Conservation (phyloP, 768 basidiomycete genomes). For the Russula abietina region DNA sequence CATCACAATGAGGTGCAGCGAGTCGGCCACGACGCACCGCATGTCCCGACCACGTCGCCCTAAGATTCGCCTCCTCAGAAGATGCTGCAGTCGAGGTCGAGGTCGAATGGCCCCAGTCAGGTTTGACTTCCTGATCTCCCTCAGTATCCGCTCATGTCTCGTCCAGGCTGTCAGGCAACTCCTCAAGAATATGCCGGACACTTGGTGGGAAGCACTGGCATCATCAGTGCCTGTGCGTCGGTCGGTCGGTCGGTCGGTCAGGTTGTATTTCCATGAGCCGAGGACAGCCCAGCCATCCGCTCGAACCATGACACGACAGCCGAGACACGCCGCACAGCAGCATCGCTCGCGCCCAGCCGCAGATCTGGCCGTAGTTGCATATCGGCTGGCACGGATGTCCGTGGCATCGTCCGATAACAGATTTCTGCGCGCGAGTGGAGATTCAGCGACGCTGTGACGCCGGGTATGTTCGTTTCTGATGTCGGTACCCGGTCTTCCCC, state of each 20-base stretch:
- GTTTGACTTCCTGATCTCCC: no score
- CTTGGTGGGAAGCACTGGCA: no score
- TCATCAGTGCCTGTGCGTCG: no score
- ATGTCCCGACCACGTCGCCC: slow-evolving; percentile 37
- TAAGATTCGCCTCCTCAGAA: slow-evolving; percentile 17
- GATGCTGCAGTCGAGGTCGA: not conserved
- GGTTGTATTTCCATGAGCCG: not conserved
- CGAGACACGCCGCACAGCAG: slow-evolving; percentile 60
- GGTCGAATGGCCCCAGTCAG: slow-evolving; percentile 26
- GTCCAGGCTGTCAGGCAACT: no score
- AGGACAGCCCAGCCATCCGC: slow-evolving; percentile 53
- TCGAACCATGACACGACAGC: slow-evolving; percentile 68
- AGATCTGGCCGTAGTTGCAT: slow-evolving; percentile 62
- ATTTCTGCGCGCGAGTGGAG: slow-evolving; percentile 57
- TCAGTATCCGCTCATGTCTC: no score
- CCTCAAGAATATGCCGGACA: no score
- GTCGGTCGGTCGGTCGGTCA: not conserved
- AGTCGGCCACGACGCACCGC: slow-evolving; percentile 28
- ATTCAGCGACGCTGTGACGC: slow-evolving; percentile 61
- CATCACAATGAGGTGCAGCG: not conserved
- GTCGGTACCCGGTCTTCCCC: slow-evolving; percentile 30
- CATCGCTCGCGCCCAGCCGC: slow-evolving; percentile 62
- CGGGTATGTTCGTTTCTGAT: not conserved
- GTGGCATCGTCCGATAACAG: slow-evolving; percentile 74
- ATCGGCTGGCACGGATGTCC: slow-evolving; percentile 40